Percentiles rank a stretch among this genome's conserved stretches.
Conservation (phyloP, 2,329 filamentous ascomycete species). For the Neofusicoccum cordaticola region DNA sequence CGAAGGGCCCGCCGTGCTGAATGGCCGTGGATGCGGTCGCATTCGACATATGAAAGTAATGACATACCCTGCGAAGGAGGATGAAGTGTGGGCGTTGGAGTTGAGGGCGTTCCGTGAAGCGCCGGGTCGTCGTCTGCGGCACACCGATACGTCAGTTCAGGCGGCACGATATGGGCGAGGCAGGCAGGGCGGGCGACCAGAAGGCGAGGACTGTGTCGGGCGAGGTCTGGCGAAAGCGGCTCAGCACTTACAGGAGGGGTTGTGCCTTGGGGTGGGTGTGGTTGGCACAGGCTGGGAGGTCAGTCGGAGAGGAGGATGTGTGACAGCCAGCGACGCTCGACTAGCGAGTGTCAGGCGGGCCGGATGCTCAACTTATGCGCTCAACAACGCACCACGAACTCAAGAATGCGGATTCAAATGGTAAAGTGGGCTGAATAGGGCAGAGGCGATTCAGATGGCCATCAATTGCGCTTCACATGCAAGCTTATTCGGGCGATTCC, state of each 20-base stretch:
- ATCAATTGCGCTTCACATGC: conserved; percentile 16
- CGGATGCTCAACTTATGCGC: conserved; percentile 18
- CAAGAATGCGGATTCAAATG: conserved; percentile 9
- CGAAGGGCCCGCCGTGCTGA: conserved; percentile 20
- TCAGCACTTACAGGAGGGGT: neutral
- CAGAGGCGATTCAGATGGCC: neutral
- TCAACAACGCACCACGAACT: conserved; percentile 17
- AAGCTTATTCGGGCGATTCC: conserved; percentile 3
- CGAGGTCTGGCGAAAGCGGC: conserved; percentile 6
- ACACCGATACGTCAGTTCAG: conserved; percentile 20
- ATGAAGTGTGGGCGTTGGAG: conserved; percentile 28
- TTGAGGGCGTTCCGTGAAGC: conserved; percentile 35
- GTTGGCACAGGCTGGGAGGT: conserved; percentile 16
- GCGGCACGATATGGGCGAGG: conserved; percentile 5
- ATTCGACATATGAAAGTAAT: conserved; percentile 26
- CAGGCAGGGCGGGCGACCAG: neutral
- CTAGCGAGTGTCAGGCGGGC: conserved; percentile 18
- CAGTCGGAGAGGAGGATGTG: conserved; percentile 18
- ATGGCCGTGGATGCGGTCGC: conserved; percentile 29
- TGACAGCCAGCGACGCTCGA: conserved; percentile 16
- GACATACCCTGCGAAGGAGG: conserved; percentile 31
- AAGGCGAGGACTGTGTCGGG: neutral
- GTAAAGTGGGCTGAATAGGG: conserved; percentile 12
- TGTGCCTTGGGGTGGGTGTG: neutral
- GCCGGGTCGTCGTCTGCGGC: conserved; percentile 30